A percentile compares a stretch with the other conserved stretches of the same genome.
Conservation (phyloP, 2,329 filamentous ascomycete genomes). For the Colletotrichum tabaci region DNA sequence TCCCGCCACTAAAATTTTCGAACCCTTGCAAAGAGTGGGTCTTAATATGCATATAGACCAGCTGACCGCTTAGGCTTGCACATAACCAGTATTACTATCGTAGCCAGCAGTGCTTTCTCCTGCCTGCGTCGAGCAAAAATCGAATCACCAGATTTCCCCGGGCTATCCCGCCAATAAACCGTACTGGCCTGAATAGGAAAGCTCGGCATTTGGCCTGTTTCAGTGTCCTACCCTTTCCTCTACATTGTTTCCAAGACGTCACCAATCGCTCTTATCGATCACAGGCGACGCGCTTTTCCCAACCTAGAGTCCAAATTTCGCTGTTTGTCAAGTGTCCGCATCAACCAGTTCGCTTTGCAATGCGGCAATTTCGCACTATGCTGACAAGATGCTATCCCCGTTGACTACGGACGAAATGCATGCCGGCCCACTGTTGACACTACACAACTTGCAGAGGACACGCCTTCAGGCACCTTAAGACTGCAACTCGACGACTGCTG, state of each 20-base stretch:
- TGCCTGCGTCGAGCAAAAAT: not conserved
- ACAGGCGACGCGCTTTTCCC: not conserved
- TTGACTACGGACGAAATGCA: conserved; percentile 41
- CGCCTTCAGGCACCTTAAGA: conserved; percentile 8
- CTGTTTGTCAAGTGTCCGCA: conserved; percentile 4
- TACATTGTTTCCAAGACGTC: not conserved
- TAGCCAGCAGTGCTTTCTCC: not conserved
- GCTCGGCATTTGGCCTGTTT: not conserved
- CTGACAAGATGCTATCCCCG: conserved; percentile 19
- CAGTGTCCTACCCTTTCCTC: not conserved
- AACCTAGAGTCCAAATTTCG: not conserved
- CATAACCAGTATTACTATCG: not conserved
- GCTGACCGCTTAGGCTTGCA: not conserved
- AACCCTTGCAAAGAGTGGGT: not conserved
- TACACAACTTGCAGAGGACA: conserved; percentile 31
- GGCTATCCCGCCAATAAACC: not conserved
- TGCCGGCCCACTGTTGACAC: conserved; percentile 31
- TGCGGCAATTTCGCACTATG: conserved; percentile 20
- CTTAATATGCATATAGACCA: not conserved
- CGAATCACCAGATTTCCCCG: not conserved
- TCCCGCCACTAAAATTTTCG: conserved; percentile 40
- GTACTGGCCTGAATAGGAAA: not conserved
- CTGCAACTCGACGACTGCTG: not conserved
- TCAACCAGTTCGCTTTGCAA: not conserved
- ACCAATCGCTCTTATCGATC: not conserved